A percentile compares a stretch with the other conserved stretches of the same genome.
phyloP scores from a whole-genome alignment of 208 protist genomes.

The Acanthamoeba triangularis region DNA sequence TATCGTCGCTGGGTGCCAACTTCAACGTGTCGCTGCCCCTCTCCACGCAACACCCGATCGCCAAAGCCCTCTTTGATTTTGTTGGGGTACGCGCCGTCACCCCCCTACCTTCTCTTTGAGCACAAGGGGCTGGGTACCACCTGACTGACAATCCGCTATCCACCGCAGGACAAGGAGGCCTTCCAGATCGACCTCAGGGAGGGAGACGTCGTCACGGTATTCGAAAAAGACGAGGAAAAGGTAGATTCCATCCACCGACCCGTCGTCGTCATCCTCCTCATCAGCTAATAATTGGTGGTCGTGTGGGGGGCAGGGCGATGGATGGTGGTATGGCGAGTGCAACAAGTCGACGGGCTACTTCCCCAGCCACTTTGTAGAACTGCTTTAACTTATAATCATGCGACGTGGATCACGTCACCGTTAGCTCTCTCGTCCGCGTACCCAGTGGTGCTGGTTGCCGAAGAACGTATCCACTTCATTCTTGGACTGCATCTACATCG shows the following conservation, averaged over 20 bases:
- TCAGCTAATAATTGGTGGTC: no score
- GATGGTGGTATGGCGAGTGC: slow-evolving; percentile 71
- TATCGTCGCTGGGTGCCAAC: not conserved
- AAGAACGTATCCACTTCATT: no score
- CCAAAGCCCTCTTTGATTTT: slow-evolving; percentile 10
- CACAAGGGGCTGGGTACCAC: no score
- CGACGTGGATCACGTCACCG: no score
- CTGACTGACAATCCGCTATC: not conserved
- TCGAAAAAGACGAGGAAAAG: slow-evolving; percentile 39
- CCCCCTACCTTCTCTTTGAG: no score
- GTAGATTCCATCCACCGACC: not conserved
- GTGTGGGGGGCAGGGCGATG: slow-evolving; percentile 34
- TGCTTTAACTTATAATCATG: slow-evolving; percentile 26
- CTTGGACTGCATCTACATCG: no score
- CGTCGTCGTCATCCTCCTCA: not conserved
- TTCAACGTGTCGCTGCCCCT: not conserved
- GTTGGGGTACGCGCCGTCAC: slow-evolving; percentile 16
- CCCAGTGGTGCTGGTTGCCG: no score
- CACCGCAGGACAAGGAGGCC: not conserved
- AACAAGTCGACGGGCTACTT: slow-evolving; percentile 62
- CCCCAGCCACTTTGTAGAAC: slow-evolving; percentile 59
- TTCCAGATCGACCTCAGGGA: slow-evolving; percentile 32
- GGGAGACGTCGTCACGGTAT: not conserved
- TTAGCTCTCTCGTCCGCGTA: no score
- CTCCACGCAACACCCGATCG: not conserved